A percentile compares a stretch with the other conserved stretches of the same genome.
Evolutionary conservation across 441 rosid species (phyloP).

Genomic region (Viola pubescens): DNA sequence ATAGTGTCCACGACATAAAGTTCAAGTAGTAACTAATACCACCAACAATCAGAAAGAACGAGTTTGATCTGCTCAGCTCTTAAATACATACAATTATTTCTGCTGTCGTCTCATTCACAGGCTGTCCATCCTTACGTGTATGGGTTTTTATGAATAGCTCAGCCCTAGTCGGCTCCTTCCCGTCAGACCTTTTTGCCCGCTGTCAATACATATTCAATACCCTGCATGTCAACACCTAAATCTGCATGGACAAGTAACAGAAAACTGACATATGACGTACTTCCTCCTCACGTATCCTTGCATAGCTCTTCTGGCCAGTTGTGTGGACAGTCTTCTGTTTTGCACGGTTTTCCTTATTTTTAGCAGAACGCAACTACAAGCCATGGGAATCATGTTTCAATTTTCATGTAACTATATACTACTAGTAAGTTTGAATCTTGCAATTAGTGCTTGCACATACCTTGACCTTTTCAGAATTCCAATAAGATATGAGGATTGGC

Average conservation of each 20-base stretch:
- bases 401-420: neutral
- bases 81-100: slow-evolving; percentile 26
- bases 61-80: neutral
- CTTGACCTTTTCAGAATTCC: slow-evolving; percentile 34
- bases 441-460: slow-evolving; percentile 16
- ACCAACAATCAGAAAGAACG: neutral
- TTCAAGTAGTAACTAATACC: neutral
- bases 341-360: slow-evolving; percentile 33
- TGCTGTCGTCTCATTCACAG: slow-evolving; percentile 27
- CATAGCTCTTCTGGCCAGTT: slow-evolving; percentile 36
- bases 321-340: slow-evolving; percentile 21
- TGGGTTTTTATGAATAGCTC: slow-evolving; percentile 37
- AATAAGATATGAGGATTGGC: slow-evolving; percentile 29
- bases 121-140: slow-evolving; percentile 38
- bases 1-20: neutral
- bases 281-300: slow-evolving; percentile 39
- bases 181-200: slow-evolving; percentile 29
- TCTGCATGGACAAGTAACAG: too few species aligned
- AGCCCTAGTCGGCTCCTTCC: slow-evolving; percentile 32
- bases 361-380: slow-evolving; percentile 28
- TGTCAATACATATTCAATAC: slow-evolving; percentile 10
- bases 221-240: neutral
- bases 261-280: slow-evolving; percentile 10
- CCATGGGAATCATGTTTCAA: neutral
- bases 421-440: neutral